These are phyloP conservation scores for Ophiocordyceps camponoti-leonardi DNA, from an alignment of 2,329 filamentous ascomycete genomes.

Conservation along the genomic window DNA sequence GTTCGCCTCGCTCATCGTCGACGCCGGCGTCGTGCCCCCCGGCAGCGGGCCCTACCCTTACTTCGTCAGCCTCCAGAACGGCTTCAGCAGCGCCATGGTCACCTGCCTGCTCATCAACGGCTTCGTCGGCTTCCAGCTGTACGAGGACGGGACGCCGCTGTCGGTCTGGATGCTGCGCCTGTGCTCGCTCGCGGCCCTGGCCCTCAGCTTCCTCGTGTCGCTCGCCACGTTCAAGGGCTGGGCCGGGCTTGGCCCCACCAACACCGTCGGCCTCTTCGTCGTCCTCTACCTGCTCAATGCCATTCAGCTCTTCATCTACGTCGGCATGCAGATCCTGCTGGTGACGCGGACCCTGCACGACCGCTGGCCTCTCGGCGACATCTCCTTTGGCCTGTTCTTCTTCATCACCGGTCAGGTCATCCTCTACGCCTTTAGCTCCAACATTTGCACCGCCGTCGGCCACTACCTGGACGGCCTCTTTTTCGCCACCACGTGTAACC, in stretches of 20 bases:
- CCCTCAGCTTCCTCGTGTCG: slow-evolving; percentile 71
- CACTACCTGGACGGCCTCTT: slow-evolving; percentile 93
- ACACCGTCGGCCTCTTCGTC: slow-evolving; percentile 78
- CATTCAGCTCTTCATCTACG: slow-evolving; percentile 69
- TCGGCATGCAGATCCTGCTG: slow-evolving; percentile 73
- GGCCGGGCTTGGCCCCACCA: slow-evolving; percentile 70
- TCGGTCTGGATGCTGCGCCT: slow-evolving; percentile 85
- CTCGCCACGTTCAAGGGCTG: slow-evolving; percentile 86
- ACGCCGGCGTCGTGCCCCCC: slow-evolving; percentile 81
- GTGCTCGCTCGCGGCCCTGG: slow-evolving; percentile 64
- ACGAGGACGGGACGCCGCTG: slow-evolving; percentile 87
- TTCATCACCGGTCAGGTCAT: slow-evolving; percentile 86
- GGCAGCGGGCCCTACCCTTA: slow-evolving; percentile 70
- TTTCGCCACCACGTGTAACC: slow-evolving; percentile 84
- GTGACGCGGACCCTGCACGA: slow-evolving; percentile 84
- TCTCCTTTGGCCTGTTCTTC: slow-evolving; percentile 78
- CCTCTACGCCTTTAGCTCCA: slow-evolving; percentile 74
- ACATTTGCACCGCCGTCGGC: slow-evolving; percentile 66
- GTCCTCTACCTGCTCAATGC: slow-evolving; percentile 86
- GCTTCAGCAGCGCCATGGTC: slow-evolving; percentile 68
- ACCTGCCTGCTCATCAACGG: slow-evolving; percentile 90
- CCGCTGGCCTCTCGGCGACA: slow-evolving; percentile 87
- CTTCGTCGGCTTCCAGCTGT: slow-evolving; percentile 95
- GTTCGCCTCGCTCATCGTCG: slow-evolving; percentile 73
- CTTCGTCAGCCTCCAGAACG: slow-evolving; percentile 77